A percentile compares a stretch with the other conserved stretches of the same genome.
These are phyloP conservation scores for Eutrema heterophyllum DNA, from an alignment of 345 rosid species.

Conservation along the genomic window DNA sequence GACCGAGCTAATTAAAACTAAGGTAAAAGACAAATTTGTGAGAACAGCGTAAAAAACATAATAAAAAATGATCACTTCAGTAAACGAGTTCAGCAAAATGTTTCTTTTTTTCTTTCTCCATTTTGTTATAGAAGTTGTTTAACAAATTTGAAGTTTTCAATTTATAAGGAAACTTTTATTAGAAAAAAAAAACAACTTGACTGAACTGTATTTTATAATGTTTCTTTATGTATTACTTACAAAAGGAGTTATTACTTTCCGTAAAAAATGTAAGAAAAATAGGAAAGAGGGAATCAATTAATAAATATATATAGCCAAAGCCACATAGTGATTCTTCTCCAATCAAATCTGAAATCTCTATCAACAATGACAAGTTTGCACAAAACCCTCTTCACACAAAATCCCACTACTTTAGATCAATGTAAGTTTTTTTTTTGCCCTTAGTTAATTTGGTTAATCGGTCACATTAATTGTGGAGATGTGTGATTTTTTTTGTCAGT, in stretches of 20 bases:
- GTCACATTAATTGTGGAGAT: neutral
- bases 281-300: constrained; percentile 5
- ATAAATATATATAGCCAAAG: constrained; percentile 24
- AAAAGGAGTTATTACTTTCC: constrained; percentile 17
- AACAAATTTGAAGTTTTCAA: neutral
- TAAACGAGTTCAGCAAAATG: neutral
- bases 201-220: constrained; percentile 14
- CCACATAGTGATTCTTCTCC: constrained; percentile 31
- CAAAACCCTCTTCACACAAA: constrained; percentile 30
- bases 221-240: neutral
- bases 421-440: neutral
- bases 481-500: neutral
- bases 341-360: constrained; percentile 21
- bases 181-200: neutral
- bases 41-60: neutral
- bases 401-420: constrained; percentile 19
- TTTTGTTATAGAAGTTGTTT: neutral
- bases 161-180: neutral
- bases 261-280: constrained; percentile 1
- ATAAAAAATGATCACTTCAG: no score
- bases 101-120: neutral
- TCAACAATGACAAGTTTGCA: constrained; percentile 34
- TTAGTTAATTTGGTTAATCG: neutral
- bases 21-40: neutral
- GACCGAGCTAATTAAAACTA: neutral